Evolutionary conservation across 1,284 basidiomycete genomes (phyloP), one percentile per base, ranked within the genome.

Genomic region (Ustanciosporium gigantosporum): DNA sequence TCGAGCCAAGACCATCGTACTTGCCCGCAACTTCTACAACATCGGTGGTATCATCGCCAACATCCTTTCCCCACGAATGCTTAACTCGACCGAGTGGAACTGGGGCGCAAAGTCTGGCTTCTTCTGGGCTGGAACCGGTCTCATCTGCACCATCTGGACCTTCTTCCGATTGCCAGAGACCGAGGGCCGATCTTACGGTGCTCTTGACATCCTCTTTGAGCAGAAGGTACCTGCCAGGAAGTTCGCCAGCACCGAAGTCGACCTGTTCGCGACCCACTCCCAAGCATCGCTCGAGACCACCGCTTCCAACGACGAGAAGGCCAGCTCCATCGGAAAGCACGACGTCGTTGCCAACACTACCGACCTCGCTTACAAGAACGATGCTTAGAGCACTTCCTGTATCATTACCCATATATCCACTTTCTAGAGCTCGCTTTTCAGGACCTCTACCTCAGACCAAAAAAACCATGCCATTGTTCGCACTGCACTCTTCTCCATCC

Each of bases 1-100:
- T 4, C 73, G 79, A 8, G 78, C 80, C 56, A 83, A 83, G 77
- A 81, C 82, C 0, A 79, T 83, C 50, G 82, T 80, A 1, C 74
- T 84, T 22, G 79, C 80, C 22, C 78, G 83, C 35, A 77, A 78
- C 42, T 52, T 73, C 8, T 81, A 81, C 75, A 79, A 80, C 48
- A 21, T 55, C 14, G 55, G 44, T 17, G 36, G 52, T 14, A 36
- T 60, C 36, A 55, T 73, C 29, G 78, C 80, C 58, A 81, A 81
- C 53, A 74, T 79, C 47, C 70, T 80, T 49, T 77, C 76, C 15
- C 81, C 81, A 2, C 66, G 79, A 24, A 79, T 80, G 79, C 68
- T 81, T 25, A 76, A 66, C 44, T 70, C 76, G 1, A 66, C 59
- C 0, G 74, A 70, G 6, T 81, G 81, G 79, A 78, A 80, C 46